phyloP scores from a whole-genome alignment of 2,329 filamentous ascomycete species.

The Fusarium poae region DNA sequence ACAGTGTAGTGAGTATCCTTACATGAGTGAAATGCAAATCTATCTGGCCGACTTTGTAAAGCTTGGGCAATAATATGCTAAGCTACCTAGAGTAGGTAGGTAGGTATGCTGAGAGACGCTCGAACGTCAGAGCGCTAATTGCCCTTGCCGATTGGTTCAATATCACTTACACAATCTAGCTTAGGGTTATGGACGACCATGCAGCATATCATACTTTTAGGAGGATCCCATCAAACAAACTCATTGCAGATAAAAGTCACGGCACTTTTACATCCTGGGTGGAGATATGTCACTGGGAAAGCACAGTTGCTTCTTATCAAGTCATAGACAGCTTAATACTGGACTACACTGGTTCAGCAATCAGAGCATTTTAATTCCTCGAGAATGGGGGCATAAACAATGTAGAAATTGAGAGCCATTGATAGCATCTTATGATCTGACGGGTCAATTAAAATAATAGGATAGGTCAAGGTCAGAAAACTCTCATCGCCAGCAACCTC shows the following conservation, averaged over 20 bases:
- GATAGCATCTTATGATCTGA: background rate
- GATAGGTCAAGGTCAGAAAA: background rate
- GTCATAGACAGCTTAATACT: background rate
- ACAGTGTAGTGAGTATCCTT: background rate
- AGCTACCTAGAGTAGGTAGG: too few relatives aligned
- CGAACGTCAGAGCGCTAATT: too few relatives aligned
- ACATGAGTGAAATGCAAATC: background rate
- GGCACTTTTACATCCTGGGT: background rate
- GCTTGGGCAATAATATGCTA: background rate
- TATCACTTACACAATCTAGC: background rate
- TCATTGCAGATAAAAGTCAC: background rate
- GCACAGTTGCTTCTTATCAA: background rate
- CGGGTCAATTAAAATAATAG: background rate
- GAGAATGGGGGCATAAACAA: background rate
- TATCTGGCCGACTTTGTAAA: background rate
- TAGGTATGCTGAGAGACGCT: background rate
- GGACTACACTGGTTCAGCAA: background rate
- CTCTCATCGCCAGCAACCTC: too few relatives aligned
- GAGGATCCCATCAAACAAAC: too few relatives aligned
- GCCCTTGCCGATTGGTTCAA: background rate
- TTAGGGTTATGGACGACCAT: background rate
- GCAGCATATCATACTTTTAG: too few relatives aligned
- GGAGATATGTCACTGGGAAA: background rate
- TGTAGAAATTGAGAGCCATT: background rate
- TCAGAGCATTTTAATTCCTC: background rate